phyloP scores from a whole-genome alignment of 345 rosid species.

The Arabidopsis thaliana region DNA sequence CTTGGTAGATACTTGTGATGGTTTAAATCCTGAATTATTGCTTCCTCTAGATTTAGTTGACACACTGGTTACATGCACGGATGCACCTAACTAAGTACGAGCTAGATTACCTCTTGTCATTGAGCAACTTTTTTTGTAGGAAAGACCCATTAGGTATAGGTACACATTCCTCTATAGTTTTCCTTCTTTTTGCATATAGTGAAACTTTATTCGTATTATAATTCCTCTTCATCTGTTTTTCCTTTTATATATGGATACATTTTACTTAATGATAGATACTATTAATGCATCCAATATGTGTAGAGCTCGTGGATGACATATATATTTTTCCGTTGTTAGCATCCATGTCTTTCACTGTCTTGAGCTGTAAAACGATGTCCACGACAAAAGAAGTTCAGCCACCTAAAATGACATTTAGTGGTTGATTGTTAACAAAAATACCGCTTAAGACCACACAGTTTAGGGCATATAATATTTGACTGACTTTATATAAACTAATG shows the following conservation, averaged over 20 bases:
- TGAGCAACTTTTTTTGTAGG: not conserved
- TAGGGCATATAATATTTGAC: conserved; percentile 37
- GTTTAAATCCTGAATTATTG: conserved; percentile 15
- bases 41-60: conserved; percentile 12
- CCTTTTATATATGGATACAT: not conserved
- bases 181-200: conserved; percentile 6
- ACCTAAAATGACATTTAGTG: conserved; percentile 48
- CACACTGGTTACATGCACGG: conserved; percentile 26
- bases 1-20: conserved; percentile 19
- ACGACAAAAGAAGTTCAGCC: conserved; percentile 47
- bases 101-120: conserved; percentile 4
- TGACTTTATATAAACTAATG: conserved; percentile 21
- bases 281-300: conserved; percentile 22
- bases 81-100: conserved; percentile 10
- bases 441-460: conserved; percentile 32
- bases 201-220: conserved; percentile 15
- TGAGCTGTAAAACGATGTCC: conserved; percentile 37
- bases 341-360: conserved; percentile 35
- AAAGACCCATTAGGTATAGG: not conserved
- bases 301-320: conserved; percentile 25
- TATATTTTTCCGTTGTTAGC: conserved; percentile 22
- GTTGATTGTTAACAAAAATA: conserved; percentile 38
- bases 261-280: conserved; percentile 5
- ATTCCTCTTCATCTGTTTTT: conserved; percentile 15
- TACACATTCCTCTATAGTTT: not conserved